Base-by-base conservation (phyloP, 768 basidiomycete species). In the Multifurca ochricompacta region DNA sequence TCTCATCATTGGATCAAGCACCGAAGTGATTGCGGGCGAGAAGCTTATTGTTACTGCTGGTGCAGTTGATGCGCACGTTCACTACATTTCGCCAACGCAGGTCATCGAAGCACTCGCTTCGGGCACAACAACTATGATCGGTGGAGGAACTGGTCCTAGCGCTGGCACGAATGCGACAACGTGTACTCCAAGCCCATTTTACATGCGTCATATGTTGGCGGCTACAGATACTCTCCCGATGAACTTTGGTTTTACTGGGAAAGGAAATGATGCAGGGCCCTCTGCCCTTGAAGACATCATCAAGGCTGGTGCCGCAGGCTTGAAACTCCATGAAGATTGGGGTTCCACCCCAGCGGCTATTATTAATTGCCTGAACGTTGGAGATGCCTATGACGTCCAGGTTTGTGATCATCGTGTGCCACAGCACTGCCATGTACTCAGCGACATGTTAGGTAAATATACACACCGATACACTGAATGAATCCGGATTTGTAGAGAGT, bases 251-350 rank as follows among this genome's bases (percentile, higher is more conserved):
- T 89, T 98, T 65, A 99, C 96, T 1, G 95, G 94, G 13, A 98
- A 96, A 69, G 96, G 94, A 0, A 98, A 97, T 61, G 96, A 99
- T 65, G 78, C 87, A 0, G 91, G 85, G 0, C 72, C 76, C 9
- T 73, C 62, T 2, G 85, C 87, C 3, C 66, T 97, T 49, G 84
- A 83, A 66, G 94, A 96, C 54, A 75, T 93, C 51, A 75, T 95
- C 23, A 73, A 74, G 54, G 90, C 91, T 11, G 94, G 94, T 9
- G 91, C 90, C 1, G 80, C 77, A 13, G 96, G 96, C 1, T 67
- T 98, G 62, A 99, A 99, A 72, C 70, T 99, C 54, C 96, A 99
- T 63, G 96, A 98, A 68, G 95, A 98, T 68, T 97, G 95, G 95
- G 95, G 95, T 2, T 77, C 81, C 18, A 94, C 93, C 1, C 96